A percentile compares a stretch with the other conserved stretches of the same genome.
Evolutionary conservation across 768 basidiomycete genomes (phyloP).

Genomic region (Phylloporus sp.): DNA sequence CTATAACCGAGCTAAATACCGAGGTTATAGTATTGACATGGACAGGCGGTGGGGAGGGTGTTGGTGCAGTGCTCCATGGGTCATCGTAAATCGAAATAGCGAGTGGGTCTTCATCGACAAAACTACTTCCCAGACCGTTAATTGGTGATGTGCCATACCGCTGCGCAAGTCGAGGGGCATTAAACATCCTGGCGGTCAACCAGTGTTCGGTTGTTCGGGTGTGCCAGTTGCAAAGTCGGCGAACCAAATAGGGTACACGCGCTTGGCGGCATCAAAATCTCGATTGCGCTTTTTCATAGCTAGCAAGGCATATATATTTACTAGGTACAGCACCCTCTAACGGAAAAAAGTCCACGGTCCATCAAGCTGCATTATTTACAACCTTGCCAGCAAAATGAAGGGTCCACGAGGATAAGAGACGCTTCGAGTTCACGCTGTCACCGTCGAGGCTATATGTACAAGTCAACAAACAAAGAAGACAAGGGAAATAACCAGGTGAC

Average conservation of each 20-base stretch:
- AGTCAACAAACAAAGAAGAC: conserved; percentile 9
- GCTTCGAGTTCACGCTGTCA: conserved; percentile 77
- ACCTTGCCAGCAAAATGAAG: conserved; percentile 85
- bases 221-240: conserved; percentile 3
- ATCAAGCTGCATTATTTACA: conserved; percentile 36
- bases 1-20: conserved; percentile 67
- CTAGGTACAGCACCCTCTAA: conserved; percentile 19
- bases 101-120: conserved; percentile 74
- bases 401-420: conserved; percentile 87
- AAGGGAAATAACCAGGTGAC: conserved; percentile 26
- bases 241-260: conserved; percentile 13
- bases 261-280: conserved; percentile 4
- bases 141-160: conserved; percentile 57
- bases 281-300: conserved; percentile 1
- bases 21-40: conserved; percentile 42
- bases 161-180: conserved; percentile 72
- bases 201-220: conserved; percentile 4
- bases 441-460: conserved; percentile 64
- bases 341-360: conserved; percentile 9
- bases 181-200: conserved; percentile 61
- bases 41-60: conserved; percentile 61
- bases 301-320: conserved; percentile 18
- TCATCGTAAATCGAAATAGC: conserved; percentile 74
- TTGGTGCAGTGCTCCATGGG: conserved; percentile 75
- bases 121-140: conserved; percentile 64